Base-by-base conservation (phyloP, 352 stramenopile genomes). In the Globisporangium nodosum region DNA sequence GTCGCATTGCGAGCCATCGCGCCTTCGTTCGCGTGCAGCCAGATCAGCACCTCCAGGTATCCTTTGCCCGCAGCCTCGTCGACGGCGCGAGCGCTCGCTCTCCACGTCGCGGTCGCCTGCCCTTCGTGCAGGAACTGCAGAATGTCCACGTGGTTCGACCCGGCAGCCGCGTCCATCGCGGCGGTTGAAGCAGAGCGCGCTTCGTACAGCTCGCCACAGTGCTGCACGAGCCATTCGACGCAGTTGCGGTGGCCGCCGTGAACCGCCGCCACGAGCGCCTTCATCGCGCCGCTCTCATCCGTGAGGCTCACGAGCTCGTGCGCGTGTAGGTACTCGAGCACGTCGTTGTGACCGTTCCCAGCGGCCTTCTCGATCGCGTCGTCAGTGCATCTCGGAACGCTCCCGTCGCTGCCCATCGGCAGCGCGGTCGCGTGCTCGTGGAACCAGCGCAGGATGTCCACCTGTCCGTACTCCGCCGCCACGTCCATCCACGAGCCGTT, bases 401-500 rank as follows among this genome's bases (percentile, higher is more conserved):
- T 63, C 13, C 73, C 75, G 52, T 86, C 73, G n/a, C 87, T 69
- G 3, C 73, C 75, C 62, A 85, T 81, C 3, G 76, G 74, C 13
- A 89, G 54, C 52, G 70, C 71, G 9, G 67, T 78, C 4, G 68
- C 64, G 58, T 89, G 76, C 39, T 87, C 75, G 54, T 81, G 74
- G 33, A 89, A 85, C 79, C 76, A 89, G 62, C 73, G 80, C 20
- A 89, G 67, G 30, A 87, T 84, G 35, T 50, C 61, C 35, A 86
- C 71, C 54, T 87, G 79, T 16, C 79, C 79, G 65, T 81, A 86
- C 45, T 87, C 70, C 15, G 75, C 81, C 24, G 79, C 79, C 53
- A 89, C 79, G 49, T 89, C 75, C 74, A 89, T 84, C 79, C 79
- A 89, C 31, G 79, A 87, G 8, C 73, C 73, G 45, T 73, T 70